Percentiles rank a stretch among this genome's conserved stretches.
These are phyloP conservation scores for Phoma sp. DNA, from an alignment of 2,329 filamentous ascomycete species.

Conservation along the genomic window DNA sequence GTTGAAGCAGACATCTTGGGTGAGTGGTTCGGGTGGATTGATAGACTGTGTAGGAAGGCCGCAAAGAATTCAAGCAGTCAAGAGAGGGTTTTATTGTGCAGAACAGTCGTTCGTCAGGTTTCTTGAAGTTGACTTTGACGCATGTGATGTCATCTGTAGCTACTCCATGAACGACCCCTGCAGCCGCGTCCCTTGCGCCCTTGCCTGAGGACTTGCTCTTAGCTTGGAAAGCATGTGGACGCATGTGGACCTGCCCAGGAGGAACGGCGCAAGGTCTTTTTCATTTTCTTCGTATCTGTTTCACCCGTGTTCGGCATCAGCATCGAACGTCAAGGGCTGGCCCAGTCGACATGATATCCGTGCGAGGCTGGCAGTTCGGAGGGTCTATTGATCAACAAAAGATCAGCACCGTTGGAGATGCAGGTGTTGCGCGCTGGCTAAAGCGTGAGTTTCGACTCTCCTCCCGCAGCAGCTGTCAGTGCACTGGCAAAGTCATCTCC, in stretches of 20 bases:
- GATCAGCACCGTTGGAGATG: background rate
- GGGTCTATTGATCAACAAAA: constrained; percentile 1
- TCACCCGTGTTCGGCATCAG: constrained; percentile 5
- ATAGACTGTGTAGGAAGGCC: background rate
- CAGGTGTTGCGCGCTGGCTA: background rate
- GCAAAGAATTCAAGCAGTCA: background rate
- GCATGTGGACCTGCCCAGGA: constrained; percentile 6
- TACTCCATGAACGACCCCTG: constrained; percentile 8
- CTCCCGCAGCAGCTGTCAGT: background rate
- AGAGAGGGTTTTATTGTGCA: background rate
- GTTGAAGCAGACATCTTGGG: constrained; percentile 35
- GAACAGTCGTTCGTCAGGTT: constrained; percentile 6
- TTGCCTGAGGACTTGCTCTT: constrained; percentile 2
- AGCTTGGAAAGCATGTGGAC: constrained; percentile 14
- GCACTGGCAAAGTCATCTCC: constrained; percentile 11
- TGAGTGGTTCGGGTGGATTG: background rate
- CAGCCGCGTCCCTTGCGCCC: background rate
- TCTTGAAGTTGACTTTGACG: constrained; percentile 1
- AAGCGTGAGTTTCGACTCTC: background rate
- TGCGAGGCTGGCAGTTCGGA: background rate
- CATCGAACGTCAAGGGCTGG: constrained; percentile 1
- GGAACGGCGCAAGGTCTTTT: constrained; percentile 12
- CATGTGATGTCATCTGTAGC: constrained; percentile 12
- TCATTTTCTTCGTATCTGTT: constrained; percentile 9
- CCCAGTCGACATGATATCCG: constrained; percentile 4